A percentile compares a stretch with the other conserved stretches of the same genome.
Conservation (phyloP, 768 basidiomycete species). For the Leccinum rimulosum region DNA sequence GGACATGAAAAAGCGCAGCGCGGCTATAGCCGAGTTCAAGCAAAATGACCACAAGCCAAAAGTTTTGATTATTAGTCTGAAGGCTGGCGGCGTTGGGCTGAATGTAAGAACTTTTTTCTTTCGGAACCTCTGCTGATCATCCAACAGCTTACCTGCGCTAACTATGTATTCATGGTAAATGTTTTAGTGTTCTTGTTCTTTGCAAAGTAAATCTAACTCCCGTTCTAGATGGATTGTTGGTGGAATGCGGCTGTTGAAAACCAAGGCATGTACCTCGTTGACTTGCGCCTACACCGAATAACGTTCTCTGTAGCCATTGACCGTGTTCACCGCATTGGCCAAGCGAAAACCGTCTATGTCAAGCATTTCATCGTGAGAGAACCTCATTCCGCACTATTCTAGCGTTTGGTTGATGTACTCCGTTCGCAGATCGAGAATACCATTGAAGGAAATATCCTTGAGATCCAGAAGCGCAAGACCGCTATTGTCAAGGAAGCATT, state of each 20-base stretch:
- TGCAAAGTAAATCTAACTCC: constrained; percentile 1
- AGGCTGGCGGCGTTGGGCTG: constrained; percentile 90
- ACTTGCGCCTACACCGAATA: background rate
- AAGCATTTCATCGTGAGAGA: constrained; percentile 75
- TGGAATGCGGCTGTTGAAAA: constrained; percentile 85
- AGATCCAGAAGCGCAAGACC: constrained; percentile 84
- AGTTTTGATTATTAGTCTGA: constrained; percentile 74
- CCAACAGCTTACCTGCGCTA: constrained; percentile 67
- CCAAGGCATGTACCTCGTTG: constrained; percentile 51
- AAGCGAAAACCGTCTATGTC: constrained; percentile 78
- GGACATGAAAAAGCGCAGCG: constrained; percentile 77
- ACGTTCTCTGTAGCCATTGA: constrained; percentile 63
- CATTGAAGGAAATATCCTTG: constrained; percentile 74
- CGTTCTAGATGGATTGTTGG: constrained; percentile 83
- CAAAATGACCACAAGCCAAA: constrained; percentile 66
- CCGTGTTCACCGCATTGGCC: constrained; percentile 82
- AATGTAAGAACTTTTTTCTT: constrained; percentile 50
- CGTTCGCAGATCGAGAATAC: constrained; percentile 59
- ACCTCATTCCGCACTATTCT: background rate
- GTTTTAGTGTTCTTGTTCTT: background rate
- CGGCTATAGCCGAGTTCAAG: constrained; percentile 77
- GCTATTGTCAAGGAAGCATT: constrained; percentile 87
- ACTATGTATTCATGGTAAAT: constrained; percentile 82
- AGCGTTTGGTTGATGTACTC: background rate
- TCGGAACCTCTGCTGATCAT: background rate